Base-by-base conservation (phyloP, 805 yeast species). In the Saccharomyces jurei region DNA sequence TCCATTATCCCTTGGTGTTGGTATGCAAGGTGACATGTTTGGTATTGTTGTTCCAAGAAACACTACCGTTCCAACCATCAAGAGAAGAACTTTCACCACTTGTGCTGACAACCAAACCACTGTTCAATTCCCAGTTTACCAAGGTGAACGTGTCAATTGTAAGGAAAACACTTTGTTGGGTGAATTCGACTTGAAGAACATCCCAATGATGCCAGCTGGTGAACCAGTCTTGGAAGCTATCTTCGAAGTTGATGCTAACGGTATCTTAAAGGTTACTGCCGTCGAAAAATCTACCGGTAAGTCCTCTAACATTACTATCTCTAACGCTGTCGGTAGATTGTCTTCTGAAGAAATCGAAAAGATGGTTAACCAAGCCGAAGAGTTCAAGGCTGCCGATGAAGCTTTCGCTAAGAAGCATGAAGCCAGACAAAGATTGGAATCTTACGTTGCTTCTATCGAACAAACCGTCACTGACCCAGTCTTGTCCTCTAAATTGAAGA, bases 131-230 rank as follows among this genome's bases (percentile, higher is more conserved):
- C 97, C 96, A 77, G 97, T 91, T 64, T 91, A 86, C 84, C 97
- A 91, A 83, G 98, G 98, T 85, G 98, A 91, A 83, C 92, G 98
- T 83, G 95, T 91, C 70, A 87, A 90, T 89, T 90, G 96, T 77
- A 79, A 86, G 72, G 97, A 91, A 81, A 91, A 91, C 89, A 88
- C 96, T 73, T 82, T 85, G 71, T 87, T 91, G 75, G 98, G 97
- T 81, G 96, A 91, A 84, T 92, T 91, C 78, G 97, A 91, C 82
- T 86, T 91, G 75, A 87, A 89, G 78, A 94, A 94, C 74, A 88
- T 91, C 71, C 97, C 98, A 74, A 97, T 97, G 74, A 82, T 94
- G 79, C 87, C 89, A 77, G 96, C 96, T 79, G 97, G 97, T 78
- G 96, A 89, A 77, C 97, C 98, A 75, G 96, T 89, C 74, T 86